Evolutionary conservation across 805 yeast species (phyloP).

Genomic region (Candida khao-thaluensis): DNA sequence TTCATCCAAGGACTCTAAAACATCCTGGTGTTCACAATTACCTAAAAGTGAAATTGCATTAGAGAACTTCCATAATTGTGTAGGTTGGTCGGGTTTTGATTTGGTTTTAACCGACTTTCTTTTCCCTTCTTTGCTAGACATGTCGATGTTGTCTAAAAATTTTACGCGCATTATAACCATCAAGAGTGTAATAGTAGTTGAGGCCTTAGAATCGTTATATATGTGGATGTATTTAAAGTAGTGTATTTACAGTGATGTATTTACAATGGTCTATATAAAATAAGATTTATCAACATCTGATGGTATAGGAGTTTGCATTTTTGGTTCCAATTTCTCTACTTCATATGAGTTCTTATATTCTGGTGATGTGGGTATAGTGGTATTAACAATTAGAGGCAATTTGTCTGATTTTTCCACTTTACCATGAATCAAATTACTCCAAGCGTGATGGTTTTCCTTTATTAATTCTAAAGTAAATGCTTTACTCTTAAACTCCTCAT

Average conservation of each 20-base stretch:
- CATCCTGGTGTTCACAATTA: conserved; percentile 29
- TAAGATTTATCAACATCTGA: conserved; percentile 7
- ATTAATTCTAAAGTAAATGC: conserved; percentile 83
- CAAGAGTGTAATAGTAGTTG: too few relatives aligned
- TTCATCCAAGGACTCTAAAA: conserved; percentile 39
- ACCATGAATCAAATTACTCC: conserved; percentile 74
- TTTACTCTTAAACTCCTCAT: conserved; percentile 87
- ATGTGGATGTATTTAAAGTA: too few relatives aligned
- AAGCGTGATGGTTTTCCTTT: conserved; percentile 78
- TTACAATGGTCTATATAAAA: too few relatives aligned
- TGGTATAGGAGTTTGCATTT: conserved; percentile 9
- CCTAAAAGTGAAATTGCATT: conserved; percentile 35
- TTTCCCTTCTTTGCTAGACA: too few relatives aligned
- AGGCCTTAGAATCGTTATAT: too few relatives aligned
- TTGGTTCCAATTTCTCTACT: background rate
- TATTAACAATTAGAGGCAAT: conserved; percentile 37
- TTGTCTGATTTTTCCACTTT: conserved; percentile 32
- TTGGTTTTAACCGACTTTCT: too few relatives aligned
- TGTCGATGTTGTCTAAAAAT: too few relatives aligned
- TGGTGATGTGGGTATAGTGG: conserved; percentile 32
- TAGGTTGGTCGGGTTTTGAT: conserved; percentile 26
- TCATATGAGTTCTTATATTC: conserved; percentile 22
- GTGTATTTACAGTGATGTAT: too few relatives aligned
- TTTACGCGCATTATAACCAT: too few relatives aligned
- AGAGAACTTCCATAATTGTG: conserved; percentile 40